A percentile compares a stretch with the other conserved stretches of the same genome.
These are phyloP conservation scores for Aspergillus coremiiformis DNA, from an alignment of 495 filamentous ascomycete genomes.

Conservation along the genomic window DNA sequence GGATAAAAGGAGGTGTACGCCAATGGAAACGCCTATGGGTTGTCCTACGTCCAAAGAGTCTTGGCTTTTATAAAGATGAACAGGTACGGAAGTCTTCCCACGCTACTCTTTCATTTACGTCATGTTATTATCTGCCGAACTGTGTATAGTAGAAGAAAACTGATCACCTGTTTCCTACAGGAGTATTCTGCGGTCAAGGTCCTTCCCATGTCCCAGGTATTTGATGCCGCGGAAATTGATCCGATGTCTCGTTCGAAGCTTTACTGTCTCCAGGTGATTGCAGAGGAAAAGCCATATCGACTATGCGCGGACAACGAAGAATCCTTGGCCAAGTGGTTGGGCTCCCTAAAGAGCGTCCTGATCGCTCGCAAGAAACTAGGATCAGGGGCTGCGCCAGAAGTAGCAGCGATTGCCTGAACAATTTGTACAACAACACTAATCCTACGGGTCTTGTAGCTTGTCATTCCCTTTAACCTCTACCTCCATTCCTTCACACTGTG, in stretches of 20 bases:
- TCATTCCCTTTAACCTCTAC: neutral
- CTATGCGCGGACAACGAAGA: slow-evolving; percentile 83
- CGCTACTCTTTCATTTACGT: neutral
- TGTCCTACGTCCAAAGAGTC: slow-evolving; percentile 76
- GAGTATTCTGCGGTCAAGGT: slow-evolving; percentile 87
- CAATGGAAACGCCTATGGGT: slow-evolving; percentile 96
- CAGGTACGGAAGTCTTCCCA: slow-evolving; percentile 33
- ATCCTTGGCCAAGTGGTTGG: slow-evolving; percentile 71
- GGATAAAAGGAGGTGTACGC: slow-evolving; percentile 76
- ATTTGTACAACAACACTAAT: neutral
- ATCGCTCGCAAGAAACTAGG: slow-evolving; percentile 47
- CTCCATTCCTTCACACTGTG: neutral
- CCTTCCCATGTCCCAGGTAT: slow-evolving; percentile 68
- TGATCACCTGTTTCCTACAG: slow-evolving; percentile 17
- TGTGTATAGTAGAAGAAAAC: neutral
- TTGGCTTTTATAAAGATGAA: slow-evolving; percentile 91
- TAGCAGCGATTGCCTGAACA: neutral
- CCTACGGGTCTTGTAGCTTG: neutral
- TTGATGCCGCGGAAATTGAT: slow-evolving; percentile 90
- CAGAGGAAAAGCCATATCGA: slow-evolving; percentile 85
- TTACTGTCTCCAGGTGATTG: slow-evolving; percentile 88
- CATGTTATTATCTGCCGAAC: neutral
- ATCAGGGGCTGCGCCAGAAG: slow-evolving; percentile 11
- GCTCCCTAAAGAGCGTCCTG: slow-evolving; percentile 82
- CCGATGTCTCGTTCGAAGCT: slow-evolving; percentile 75